Conservation (phyloP, 352 stramenopile genomes). For the Pythium vanterpoolii region DNA sequence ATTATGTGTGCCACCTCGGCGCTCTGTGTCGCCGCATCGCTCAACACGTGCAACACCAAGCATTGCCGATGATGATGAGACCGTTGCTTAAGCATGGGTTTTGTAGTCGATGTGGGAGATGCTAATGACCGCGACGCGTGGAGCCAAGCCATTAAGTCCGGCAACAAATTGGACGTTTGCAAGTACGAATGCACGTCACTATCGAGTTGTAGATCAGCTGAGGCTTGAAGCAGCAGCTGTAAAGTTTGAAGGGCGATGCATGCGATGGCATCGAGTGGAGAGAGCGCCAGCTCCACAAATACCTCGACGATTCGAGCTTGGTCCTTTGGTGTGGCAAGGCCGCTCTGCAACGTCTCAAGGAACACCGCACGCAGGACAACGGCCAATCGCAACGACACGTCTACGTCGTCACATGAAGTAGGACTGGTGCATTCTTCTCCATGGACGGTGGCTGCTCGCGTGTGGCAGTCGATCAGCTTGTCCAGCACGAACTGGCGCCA, state of each 20-base stretch:
- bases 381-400: conserved; percentile 1
- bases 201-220: neutral
- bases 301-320: conserved; percentile 10
- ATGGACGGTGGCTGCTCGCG: neutral
- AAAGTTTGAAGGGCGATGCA: conserved; percentile 10
- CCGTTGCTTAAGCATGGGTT: neutral
- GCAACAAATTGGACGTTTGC: conserved; percentile 57
- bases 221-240: neutral
- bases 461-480: conserved; percentile 23
- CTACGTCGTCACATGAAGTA: neutral
- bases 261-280: conserved; percentile 4
- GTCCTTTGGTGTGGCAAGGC: conserved; percentile 1
- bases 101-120: neutral
- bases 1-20: neutral
- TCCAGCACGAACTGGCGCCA: conserved; percentile 22
- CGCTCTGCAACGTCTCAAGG: neutral
- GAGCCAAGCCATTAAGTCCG: conserved; percentile 54
- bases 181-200: conserved; percentile 54
- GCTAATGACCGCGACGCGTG: conserved; percentile 1
- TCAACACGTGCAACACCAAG: neutral
- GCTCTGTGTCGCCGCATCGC: neutral
- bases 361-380: conserved; percentile 11
- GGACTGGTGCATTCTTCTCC: neutral
- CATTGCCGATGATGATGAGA: neutral
- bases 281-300: conserved; percentile 4